Evolutionary conservation across 495 filamentous ascomycete species (phyloP).

Genomic region (Penicillium waksmanii): DNA sequence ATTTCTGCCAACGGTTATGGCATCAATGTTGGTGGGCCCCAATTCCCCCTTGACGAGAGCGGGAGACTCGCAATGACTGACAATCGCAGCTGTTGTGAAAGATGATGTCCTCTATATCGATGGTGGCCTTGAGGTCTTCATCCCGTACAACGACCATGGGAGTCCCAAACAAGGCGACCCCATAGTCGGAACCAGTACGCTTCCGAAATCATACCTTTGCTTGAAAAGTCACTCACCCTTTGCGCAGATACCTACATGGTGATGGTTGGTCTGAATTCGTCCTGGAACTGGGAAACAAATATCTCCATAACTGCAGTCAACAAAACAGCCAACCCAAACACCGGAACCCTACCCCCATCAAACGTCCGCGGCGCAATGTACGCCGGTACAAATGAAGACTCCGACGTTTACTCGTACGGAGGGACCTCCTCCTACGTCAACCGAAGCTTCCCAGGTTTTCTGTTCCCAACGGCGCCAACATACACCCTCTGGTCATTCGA

Average conservation of each 20-base stretch:
- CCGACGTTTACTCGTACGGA: conserved; percentile 38
- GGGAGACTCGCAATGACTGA: conserved; percentile 10
- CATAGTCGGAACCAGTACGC: conserved; percentile 16
- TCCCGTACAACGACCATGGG: conserved; percentile 15
- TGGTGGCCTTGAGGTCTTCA: conserved; percentile 39
- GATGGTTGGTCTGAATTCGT: conserved; percentile 35
- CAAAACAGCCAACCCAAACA: conserved; percentile 32
- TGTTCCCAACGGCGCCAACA: conserved; percentile 23
- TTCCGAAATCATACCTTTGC: conserved; percentile 9
- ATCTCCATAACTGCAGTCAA: conserved; percentile 34
- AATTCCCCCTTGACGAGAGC: background rate
- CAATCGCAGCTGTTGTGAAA: conserved; percentile 36
- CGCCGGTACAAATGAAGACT: conserved; percentile 24
- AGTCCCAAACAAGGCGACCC: conserved; percentile 7
- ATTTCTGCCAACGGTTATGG: conserved; percentile 36
- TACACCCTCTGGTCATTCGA: conserved; percentile 36
- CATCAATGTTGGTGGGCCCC: conserved; percentile 35
- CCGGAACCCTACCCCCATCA: conserved; percentile 29
- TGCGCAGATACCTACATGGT: conserved; percentile 42
- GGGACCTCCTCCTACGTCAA: conserved; percentile 39
- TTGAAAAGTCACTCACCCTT: background rate
- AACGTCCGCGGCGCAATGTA: conserved; percentile 41
- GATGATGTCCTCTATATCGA: conserved; percentile 44
- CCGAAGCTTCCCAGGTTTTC: conserved; percentile 36
- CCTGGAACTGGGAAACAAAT: conserved; percentile 50